Evolutionary conservation across 768 basidiomycete species (phyloP).

Genomic region (Termitomyces sp.): DNA sequence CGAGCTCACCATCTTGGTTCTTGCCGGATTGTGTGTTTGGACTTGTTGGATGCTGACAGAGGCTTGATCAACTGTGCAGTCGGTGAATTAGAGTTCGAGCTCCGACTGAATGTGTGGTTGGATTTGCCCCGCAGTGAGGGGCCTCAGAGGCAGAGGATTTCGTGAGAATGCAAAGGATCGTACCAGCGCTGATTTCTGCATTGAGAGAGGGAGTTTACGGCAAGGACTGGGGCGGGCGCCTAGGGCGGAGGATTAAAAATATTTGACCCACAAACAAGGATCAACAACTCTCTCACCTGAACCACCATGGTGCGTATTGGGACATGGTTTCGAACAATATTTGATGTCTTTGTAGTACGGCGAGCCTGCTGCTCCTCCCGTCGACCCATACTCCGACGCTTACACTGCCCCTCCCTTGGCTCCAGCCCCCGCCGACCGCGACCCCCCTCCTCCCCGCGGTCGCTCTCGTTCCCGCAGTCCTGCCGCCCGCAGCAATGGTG

Average conservation of each 20-base stretch:
- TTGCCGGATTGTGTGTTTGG: conserved; percentile 55
- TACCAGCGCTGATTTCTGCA: no score
- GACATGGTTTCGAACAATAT: conserved; percentile 3
- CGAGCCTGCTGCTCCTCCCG: conserved; percentile 52
- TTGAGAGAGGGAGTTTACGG: not conserved
- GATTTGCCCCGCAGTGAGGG: not conserved
- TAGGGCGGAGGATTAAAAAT: conserved; percentile 18
- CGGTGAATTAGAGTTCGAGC: conserved; percentile 35
- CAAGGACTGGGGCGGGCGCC: conserved; percentile 2
- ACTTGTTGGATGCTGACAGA: conserved; percentile 36
- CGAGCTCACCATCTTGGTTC: conserved; percentile 81
- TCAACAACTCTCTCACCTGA: conserved; percentile 45
- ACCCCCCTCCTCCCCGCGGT: conserved; percentile 53
- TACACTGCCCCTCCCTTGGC: conserved; percentile 65
- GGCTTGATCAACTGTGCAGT: conserved; percentile 74
- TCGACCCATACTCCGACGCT: conserved; percentile 82
- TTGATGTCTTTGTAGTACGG: conserved; percentile 51
- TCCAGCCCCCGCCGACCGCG: conserved; percentile 51
- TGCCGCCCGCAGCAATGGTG: conserved; percentile 42
- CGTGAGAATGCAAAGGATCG: not conserved
- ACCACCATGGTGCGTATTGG: conserved; percentile 68
- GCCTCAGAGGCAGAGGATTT: not conserved
- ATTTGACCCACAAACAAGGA: conserved; percentile 34
- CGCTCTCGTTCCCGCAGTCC: conserved; percentile 79
- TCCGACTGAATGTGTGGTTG: conserved; percentile 33